Base-by-base conservation (phyloP, 2,329 filamentous ascomycete genomes). In the Cladosporium austrohemisphaericum region DNA sequence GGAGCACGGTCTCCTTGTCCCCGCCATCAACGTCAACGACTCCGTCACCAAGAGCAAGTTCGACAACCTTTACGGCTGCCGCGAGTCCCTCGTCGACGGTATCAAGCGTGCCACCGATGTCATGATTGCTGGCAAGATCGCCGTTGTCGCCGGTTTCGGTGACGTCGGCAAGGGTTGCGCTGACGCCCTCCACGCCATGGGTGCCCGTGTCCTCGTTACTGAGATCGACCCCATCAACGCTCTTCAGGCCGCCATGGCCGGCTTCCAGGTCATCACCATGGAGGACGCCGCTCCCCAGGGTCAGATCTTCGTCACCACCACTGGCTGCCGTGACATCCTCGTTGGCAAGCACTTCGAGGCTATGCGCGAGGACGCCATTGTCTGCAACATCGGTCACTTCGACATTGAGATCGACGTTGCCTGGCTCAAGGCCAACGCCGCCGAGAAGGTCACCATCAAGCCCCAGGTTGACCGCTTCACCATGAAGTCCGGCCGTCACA, bases 41-140 rank as follows among this genome's bases (percentile, higher is more conserved):
- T 91, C 87, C 53, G 92, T 98, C 71, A 98, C 93, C 76, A 98
- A 97, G 86, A 95, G 90, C 77, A 98, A 98, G 84, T 98, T 98
- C 73, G 93, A 97, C 84, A 98, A 98, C 85, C 79, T 97, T 60
- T 98, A 97, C 83, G 92, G 93, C 70, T 97, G 93, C 89, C 86
- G 90, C 72, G 93, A 97, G 80, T 96, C 92, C 58, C 86, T 98
- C 65, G 85, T 98, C 68, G 93, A 98, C 74, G 93, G 93, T 73
- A 97, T 98, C 85, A 98, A 97, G 88, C 92, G 92, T 79, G 92
- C 93, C 65, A 98, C 93, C 74, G 92, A 98, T 79, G 93, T 97
- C 76, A 98, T 98, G 93, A 92, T 97, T 80, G 93, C 93, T 69
- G 93, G 93, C 74, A 97, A 98, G 86, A 84, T 96, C 67, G 90